Base-by-base conservation (phyloP, 805 yeast species). In the Dipodascopsis uninucleata region DNA sequence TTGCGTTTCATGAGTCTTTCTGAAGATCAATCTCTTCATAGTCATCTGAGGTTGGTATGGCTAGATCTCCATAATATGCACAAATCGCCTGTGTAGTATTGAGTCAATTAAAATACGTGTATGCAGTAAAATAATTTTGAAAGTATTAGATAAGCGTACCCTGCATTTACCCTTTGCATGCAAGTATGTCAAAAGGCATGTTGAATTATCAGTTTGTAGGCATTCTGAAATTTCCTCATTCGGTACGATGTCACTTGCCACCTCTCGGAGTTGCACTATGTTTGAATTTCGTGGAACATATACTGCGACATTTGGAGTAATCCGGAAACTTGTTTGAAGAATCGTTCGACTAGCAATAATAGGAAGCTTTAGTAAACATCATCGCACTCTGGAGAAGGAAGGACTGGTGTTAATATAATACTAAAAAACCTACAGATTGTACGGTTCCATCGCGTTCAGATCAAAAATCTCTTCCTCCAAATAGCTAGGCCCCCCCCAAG, bases 401-500 rank as follows among this genome's bases (percentile, higher is more conserved):
- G n/a, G n/a, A n/a, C n/a, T n/a, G n/a, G n/a, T n/a, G n/a, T n/a
- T n/a, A n/a, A 45, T 22, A 10, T 9, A 20, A 8, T 14, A 3
- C 12, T 39, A 50, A 16, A 46, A 21, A 18, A 36, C 45, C 12
- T 43, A 38, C 45, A 56, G 22, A 18, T 23, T 25, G 39, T 53
- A 55, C 17, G 49, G 61, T 34, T 36, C 26, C 49, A 55, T 44
- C 2, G 31, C 26, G 17, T 33, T 28, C 25, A 57, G 35, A 34
- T 49, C 47, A 36, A 47, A 57, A 5, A 53, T 38, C 2, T 31
- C 41, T 9, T 36, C 22, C 3, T 24, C 26, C 9, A 39, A 20
- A 38, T 58, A 58, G 7, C 22, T 25, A 5, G 59, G 59, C 1
- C 58, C 95, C 26, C 93, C 94, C 95, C 94, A 85, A 0, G 94